Base-by-base conservation (phyloP, 2,329 filamentous ascomycete genomes). In the Talaromyces atroroseus region DNA sequence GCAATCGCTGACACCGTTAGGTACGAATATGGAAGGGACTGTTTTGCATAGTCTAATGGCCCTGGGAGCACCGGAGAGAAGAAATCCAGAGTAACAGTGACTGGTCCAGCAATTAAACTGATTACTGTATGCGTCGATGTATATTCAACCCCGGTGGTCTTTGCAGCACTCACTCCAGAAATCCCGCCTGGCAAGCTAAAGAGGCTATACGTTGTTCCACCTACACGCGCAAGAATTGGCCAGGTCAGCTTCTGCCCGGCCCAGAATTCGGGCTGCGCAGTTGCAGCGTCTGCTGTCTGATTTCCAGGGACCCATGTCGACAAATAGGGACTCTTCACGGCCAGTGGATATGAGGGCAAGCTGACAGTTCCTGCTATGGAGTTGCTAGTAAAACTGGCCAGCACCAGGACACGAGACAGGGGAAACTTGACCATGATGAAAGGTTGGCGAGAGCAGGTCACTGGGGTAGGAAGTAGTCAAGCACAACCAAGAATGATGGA, bases 11-110 rank as follows among this genome's bases (percentile, higher is more conserved):
- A 65, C 16, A 76, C 71, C 0, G 73, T 77, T 52, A 78, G 61
- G 56, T 76, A 77, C 56, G 69, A 69, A 60, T 76, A 77, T 34
- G 75, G 75, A 49, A 76, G 66, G 8, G 73, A 76, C 54, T 78
- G 75, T 16, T 75, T 69, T 4, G 73, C 52, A 56, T 74, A 72
- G 59, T 76, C 69, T 1, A 67, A 67, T 21, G 49, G 49, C n/a
- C 36, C 36, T 2, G 74, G 73, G 3, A 73, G 74, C 4, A 77
- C 70, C 0, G 74, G 75, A 14, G 75, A 77, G 57, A 77, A 72
- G 58, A 77, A 77, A 58, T 77, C 75, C 32, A 78, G 59, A 0
- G 63, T 69, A 36, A 77, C 64, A 11, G 54, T 65, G 6, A 68
- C 68, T 12, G 62, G 36, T 0, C 73, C 73, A 16, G 74, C 74